Evolutionary conservation across 1,284 basidiomycete species (phyloP).

Genomic region (Apiotrichum montevideense): DNA sequence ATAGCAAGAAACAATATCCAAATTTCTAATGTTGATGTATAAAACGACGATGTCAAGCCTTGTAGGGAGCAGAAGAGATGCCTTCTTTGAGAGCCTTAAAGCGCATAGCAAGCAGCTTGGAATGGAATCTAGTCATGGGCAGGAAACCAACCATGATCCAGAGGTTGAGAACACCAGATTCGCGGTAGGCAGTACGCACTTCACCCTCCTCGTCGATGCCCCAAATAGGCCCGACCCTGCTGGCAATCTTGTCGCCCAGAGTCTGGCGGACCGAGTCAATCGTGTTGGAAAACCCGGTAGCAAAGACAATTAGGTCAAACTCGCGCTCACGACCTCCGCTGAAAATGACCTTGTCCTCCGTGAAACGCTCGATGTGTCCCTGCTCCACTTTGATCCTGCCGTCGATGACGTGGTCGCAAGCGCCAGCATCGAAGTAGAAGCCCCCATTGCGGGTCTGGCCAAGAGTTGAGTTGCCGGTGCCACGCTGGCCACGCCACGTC

Average conservation of each 20-base stretch:
- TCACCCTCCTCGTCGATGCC: constrained; percentile 58
- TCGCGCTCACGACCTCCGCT: constrained; percentile 47
- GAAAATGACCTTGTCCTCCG: constrained; percentile 23
- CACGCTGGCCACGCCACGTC: constrained; percentile 27
- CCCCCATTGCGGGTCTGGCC: constrained; percentile 28
- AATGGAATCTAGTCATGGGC: constrained; percentile 23
- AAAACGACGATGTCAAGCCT: too few species aligned
- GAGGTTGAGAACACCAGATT: constrained; percentile 52
- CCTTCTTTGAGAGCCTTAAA: constrained; percentile 29
- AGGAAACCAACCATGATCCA: constrained; percentile 57
- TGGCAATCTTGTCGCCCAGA: constrained; percentile 52
- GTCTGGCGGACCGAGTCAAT: constrained; percentile 42
- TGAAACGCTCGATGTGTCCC: constrained; percentile 27
- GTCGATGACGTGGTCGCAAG: constrained; percentile 33
- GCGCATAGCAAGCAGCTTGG: constrained; percentile 23
- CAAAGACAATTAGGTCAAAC: constrained; percentile 62
- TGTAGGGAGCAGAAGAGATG: constrained; percentile 19
- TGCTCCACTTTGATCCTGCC: constrained; percentile 34
- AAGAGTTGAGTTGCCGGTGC: constrained; percentile 20
- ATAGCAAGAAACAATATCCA: too few species aligned
- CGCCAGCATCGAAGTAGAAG: constrained; percentile 39
- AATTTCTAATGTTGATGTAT: too few species aligned
- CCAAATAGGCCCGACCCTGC: constrained; percentile 52
- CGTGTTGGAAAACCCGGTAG: constrained; percentile 53
- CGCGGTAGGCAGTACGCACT: constrained; percentile 51